phyloP scores from a whole-genome alignment of 2,329 filamentous ascomycete genomes.

The Scedosporium aurantiacum region DNA sequence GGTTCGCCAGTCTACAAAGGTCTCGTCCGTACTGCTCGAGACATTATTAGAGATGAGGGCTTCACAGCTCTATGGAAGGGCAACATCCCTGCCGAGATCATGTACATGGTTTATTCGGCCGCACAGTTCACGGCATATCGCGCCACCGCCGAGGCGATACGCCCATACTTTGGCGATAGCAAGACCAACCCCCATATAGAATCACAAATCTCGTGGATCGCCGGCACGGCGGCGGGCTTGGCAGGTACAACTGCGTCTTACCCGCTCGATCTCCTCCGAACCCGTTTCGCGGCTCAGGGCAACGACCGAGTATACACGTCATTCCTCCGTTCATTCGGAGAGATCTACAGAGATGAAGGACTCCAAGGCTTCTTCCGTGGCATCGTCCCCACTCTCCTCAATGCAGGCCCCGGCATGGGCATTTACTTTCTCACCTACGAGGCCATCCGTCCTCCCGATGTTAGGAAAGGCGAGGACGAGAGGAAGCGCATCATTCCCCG shows the following conservation, averaged over 20 bases:
- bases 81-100: constrained; percentile 86
- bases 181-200: constrained; percentile 55
- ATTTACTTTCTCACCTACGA: constrained; percentile 92
- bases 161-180: constrained; percentile 31
- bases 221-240: constrained; percentile 74
- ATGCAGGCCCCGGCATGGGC: constrained; percentile 95
- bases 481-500: constrained; percentile 1
- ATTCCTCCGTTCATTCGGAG: constrained; percentile 54
- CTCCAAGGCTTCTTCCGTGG: constrained; percentile 76
- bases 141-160: constrained; percentile 56
- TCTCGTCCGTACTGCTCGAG: constrained; percentile 61
- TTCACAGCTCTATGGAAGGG: constrained; percentile 90
- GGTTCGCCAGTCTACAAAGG: constrained; percentile 52
- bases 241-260: constrained; percentile 77
- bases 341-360: constrained; percentile 70
- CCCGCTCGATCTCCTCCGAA: constrained; percentile 84
- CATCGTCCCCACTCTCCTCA: constrained; percentile 65
- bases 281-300: constrained; percentile 93
- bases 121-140: constrained; percentile 87
- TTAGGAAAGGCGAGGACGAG: constrained; percentile 4
- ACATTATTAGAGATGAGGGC: constrained; percentile 73
- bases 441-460: constrained; percentile 44
- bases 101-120: constrained; percentile 86
- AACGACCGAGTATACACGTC: constrained; percentile 66
- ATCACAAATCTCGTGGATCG: constrained; percentile 74